Evolutionary conservation across 2,329 filamentous ascomycete genomes (phyloP).

Genomic region (Gliomastix tumulicola): DNA sequence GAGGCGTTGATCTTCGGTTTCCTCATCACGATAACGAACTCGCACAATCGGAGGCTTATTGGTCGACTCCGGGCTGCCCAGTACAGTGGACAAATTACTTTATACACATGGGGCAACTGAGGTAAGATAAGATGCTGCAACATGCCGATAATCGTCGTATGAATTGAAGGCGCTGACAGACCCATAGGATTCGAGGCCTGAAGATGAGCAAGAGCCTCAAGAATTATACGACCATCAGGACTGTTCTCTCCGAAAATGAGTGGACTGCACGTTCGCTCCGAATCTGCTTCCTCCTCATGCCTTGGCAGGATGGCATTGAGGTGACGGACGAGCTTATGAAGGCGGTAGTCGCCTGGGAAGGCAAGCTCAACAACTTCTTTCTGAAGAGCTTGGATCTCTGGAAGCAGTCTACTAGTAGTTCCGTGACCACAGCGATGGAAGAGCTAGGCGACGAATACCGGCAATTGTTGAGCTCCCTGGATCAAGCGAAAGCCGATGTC

Average conservation of each 20-base stretch:
- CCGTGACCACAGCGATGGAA: background rate
- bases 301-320: background rate
- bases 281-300: background rate
- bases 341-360: conserved; percentile 54
- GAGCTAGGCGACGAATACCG: background rate
- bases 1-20: background rate
- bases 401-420: background rate
- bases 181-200: too few species aligned
- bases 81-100: background rate
- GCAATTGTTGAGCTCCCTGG: too few species aligned
- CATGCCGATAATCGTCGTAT: too few species aligned
- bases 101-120: background rate
- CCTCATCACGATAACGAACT: background rate
- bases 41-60: background rate
- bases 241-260: background rate
- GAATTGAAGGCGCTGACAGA: too few species aligned
- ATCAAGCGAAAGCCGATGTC: background rate
- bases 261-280: background rate
- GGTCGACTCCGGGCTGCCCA: background rate
- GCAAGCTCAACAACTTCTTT: conserved; percentile 48
- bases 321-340: conserved; percentile 26
- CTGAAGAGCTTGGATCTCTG: conserved; percentile 18
- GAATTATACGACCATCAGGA: background rate
- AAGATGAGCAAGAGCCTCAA: background rate
- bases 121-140: too few species aligned